Evolutionary conservation across 163 green algal genomes (phyloP).

Genomic region (Coccomyxa subellipsoidea): DNA sequence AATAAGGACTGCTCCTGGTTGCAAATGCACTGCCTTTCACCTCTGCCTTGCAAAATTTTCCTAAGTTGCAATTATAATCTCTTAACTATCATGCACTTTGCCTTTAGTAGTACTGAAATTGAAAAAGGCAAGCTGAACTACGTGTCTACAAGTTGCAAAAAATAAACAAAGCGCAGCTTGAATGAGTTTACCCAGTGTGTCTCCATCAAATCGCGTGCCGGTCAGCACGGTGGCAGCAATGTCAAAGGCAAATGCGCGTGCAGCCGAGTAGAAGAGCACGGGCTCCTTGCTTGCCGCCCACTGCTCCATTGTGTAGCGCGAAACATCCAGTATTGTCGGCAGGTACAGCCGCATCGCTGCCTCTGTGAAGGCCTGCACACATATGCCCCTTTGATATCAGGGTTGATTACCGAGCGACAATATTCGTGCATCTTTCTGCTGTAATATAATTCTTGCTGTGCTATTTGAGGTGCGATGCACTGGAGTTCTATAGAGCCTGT

Average conservation of each 20-base stretch:
- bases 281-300: not conserved
- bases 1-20: too few species aligned
- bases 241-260: conserved; percentile 15
- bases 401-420: too few species aligned
- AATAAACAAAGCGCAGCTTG: not conserved
- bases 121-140: not conserved
- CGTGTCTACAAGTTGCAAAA: too few species aligned
- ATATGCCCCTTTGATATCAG: too few species aligned
- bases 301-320: not conserved
- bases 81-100: not conserved
- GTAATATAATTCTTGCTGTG: too few species aligned
- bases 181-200: conserved; percentile 5
- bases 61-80: too few species aligned
- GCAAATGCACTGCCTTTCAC: too few species aligned
- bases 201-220: conserved; percentile 9
- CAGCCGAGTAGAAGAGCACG: conserved; percentile 1
- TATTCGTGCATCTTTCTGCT: too few species aligned
- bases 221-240: conserved; percentile 15
- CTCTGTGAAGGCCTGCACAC: conserved; percentile 20
- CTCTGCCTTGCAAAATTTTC: too few species aligned
- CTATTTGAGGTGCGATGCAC: too few species aligned
- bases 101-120: not conserved
- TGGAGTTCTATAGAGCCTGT: too few species aligned
- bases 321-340: conserved; percentile 1
- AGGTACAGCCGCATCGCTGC: conserved; percentile 15